Evolutionary conservation across 2,329 filamentous ascomycete species (phyloP).

Genomic region (Aspergillus aculeatinus): DNA sequence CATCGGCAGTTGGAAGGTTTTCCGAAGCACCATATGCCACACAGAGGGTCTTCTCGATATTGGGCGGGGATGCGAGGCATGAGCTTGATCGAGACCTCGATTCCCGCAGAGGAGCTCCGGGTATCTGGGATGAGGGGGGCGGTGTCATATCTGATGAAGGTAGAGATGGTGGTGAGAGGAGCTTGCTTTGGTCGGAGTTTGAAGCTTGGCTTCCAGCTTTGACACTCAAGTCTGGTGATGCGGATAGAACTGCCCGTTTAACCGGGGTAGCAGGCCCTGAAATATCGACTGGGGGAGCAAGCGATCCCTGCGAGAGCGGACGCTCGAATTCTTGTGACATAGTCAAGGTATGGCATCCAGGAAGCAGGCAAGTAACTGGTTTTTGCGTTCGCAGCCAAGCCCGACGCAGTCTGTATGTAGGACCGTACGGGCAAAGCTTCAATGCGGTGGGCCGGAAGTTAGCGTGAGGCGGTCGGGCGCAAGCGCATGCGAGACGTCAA

Average conservation of each 20-base stretch:
- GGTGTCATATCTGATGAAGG: constrained; percentile 59
- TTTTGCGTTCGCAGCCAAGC: constrained; percentile 20
- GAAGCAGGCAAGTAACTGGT: constrained; percentile 9
- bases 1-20: constrained; percentile 49
- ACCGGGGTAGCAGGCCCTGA: constrained; percentile 36
- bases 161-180: constrained; percentile 45
- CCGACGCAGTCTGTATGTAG: constrained; percentile 21
- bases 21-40: constrained; percentile 44
- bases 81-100: constrained; percentile 43
- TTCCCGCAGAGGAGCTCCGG: constrained; percentile 42
- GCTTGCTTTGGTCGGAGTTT: constrained; percentile 32
- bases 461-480: constrained; percentile 18
- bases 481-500: constrained; percentile 24
- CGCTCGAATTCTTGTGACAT: constrained; percentile 35
- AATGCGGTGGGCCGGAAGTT: constrained; percentile 12
- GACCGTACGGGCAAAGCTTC: constrained; percentile 16
- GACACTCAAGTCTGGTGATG: constrained; percentile 37
- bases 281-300: constrained; percentile 42
- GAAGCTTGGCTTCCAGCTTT: constrained; percentile 33
- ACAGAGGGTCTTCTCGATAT: constrained; percentile 44
- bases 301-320: constrained; percentile 32
- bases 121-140: constrained; percentile 61
- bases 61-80: constrained; percentile 49
- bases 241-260: constrained; percentile 33
- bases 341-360: constrained; percentile 13